Base-by-base conservation (phyloP, 2,329 filamentous ascomycete genomes). In the Aureobasidium sp. region DNA sequence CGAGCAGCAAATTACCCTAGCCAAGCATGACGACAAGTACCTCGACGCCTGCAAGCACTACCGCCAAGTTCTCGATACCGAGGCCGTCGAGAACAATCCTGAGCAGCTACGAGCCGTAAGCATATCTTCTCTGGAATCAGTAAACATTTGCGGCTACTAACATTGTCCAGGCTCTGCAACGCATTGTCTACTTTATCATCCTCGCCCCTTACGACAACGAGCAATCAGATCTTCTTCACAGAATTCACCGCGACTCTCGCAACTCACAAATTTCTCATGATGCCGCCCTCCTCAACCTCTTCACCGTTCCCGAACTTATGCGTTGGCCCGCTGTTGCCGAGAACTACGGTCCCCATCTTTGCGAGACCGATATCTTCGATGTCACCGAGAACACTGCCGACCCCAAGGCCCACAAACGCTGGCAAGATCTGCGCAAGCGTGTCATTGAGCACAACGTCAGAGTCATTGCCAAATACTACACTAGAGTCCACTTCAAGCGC, bases 381-480 rank as follows among this genome's bases (percentile, higher is more conserved):
- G 80, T 83, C 66, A 80, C 86, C 67, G 86, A 87, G 6, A 79
- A 66, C 55, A 51, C 53, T 48, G 72, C 81, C 37, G 91, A 97
- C 69, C 82, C 87, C 64, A 93, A 96, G 77, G 88, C 91, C 32
- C 80, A 89, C 75, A 85, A 88, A 75, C 85, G 94, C 74, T 99
- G 93, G 91, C 84, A 94, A 73, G 94, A 97, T 73, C 81, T 99
- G 66, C 90, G 94, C 71, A 97, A 97, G 83, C 91, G 94, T 59
- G 94, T 99, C 65, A 99, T 99, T 70, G 94, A 99, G 80, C 94
- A 99, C 80, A 99, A 99, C 68, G 93, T 99, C 59, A 90, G 94
- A 58, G 94, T 99, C 1, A 86, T 99, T 41, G 94, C 94, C 70
- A 96, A 96, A 78, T 99, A 99, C 82, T 99, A 99, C 80, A 99